Percentiles rank a stretch among this genome's conserved stretches.
Evolutionary conservation across 169 alveolate species (phyloP).

Genomic region (Plasmodium adleri): DNA sequence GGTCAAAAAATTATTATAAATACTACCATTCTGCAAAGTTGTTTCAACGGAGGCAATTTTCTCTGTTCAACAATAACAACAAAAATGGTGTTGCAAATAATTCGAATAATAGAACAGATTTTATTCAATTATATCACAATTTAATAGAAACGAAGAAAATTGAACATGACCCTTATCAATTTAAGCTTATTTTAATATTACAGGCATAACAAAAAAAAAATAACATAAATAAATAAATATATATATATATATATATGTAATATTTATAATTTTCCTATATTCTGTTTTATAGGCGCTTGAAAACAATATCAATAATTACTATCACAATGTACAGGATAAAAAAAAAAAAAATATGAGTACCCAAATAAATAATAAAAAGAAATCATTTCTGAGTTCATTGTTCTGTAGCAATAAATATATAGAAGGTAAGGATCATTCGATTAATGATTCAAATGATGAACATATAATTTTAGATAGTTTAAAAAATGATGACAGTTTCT

Average conservation of each 20-base stretch:
- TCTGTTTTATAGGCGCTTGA: constrained; percentile 38
- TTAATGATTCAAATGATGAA: background rate
- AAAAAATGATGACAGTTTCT: constrained; percentile 41
- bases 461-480: constrained; percentile 11
- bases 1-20: constrained; percentile 16
- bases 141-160: constrained; percentile 61
- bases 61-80: constrained; percentile 26
- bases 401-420: constrained; percentile 19
- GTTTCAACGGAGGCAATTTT: constrained; percentile 37
- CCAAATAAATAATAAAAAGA: constrained; percentile 16
- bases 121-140: constrained; percentile 43
- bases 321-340: constrained; percentile 10
- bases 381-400: constrained; percentile 34
- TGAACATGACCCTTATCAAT: constrained; percentile 61
- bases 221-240: background rate
- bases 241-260: background rate
- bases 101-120: constrained; percentile 1
- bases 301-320: constrained; percentile 37
- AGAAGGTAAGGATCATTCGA: background rate
- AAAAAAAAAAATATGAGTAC: no score
- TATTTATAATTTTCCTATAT: background rate
- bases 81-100: background rate
- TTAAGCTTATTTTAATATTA: constrained; percentile 33
- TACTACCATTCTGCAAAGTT: constrained; percentile 1
- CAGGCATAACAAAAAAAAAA: constrained; percentile 24